Percentiles rank a stretch among this genome's conserved stretches.
phyloP scores from a whole-genome alignment of 2,329 filamentous ascomycete genomes.

The Fusarium multiceps region DNA sequence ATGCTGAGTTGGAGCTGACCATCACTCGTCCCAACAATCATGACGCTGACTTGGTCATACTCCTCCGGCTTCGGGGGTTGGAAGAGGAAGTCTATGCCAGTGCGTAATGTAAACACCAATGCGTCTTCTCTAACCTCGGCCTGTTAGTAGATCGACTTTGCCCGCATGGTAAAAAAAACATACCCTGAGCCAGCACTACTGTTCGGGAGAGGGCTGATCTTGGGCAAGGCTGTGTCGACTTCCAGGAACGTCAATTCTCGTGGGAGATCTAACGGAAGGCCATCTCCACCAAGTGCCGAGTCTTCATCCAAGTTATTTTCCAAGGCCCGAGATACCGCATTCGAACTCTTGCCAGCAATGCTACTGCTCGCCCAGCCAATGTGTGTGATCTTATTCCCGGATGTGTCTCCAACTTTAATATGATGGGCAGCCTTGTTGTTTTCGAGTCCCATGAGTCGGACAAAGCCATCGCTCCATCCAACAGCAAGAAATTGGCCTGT shows the following conservation, averaged over 20 bases:
- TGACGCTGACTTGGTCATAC: constrained; percentile 80
- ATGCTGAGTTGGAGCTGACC: constrained; percentile 81
- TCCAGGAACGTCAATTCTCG: constrained; percentile 79
- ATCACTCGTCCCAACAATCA: constrained; percentile 78
- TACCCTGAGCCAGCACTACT: constrained; percentile 71
- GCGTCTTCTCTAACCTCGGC: constrained; percentile 58
- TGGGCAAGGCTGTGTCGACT: constrained; percentile 79
- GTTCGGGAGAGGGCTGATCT: constrained; percentile 75
- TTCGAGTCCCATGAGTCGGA: constrained; percentile 81
- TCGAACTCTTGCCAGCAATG: constrained; percentile 49
- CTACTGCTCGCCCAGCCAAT: constrained; percentile 65
- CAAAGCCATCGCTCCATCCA: constrained; percentile 83
- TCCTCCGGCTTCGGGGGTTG: constrained; percentile 70
- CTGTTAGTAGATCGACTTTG: constrained; percentile 17
- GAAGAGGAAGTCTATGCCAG: constrained; percentile 77
- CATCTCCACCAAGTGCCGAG: constrained; percentile 12
- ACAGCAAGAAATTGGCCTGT: constrained; percentile 81
- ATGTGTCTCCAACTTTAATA: constrained; percentile 64
- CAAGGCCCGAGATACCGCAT: constrained; percentile 17
- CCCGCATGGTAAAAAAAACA: constrained; percentile 16
- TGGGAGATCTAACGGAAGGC: constrained; percentile 67
- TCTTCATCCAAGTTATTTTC: constrained; percentile 29
- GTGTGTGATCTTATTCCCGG: constrained; percentile 59
- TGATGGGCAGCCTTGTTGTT: constrained; percentile 84
- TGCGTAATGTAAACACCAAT: constrained; percentile 75